Evolutionary conservation across 805 yeast genomes (phyloP), one percentile per base, ranked within the genome.

Genomic region (Yarrowia keelungensis): DNA sequence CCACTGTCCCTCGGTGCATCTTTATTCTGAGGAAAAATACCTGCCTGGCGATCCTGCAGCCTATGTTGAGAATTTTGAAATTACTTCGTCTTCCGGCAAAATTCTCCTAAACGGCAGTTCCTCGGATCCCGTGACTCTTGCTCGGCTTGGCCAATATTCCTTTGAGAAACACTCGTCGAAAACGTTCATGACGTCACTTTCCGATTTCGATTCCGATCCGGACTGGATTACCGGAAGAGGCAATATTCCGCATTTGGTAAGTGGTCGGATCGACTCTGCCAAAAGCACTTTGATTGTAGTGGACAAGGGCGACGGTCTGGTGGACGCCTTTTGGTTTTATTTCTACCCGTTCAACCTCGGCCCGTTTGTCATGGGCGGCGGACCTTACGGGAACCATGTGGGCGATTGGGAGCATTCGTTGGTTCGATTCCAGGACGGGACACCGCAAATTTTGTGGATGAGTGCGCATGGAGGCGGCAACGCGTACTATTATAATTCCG

Each of bases 371-470:
- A 92, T 94, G 98, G 98, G 98, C 2, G 85, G 86, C 45, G 99
- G 99, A 0, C 99, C 99, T 0, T 95, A 89, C 81, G 99, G 99
- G 0, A 90, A 94, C 76, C 99, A 94, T 76, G 87, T 95, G 42
- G 99, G 98, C 8, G 99, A 94, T 80, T 94, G 99, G 99, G 99
- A 94, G 74, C 99, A 94, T 77, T 87, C 96, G 0, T 79, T 94
- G 43, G 94, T 92, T 14, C 82, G 99, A 35, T 94, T 91, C 76
- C 86, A 87, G 74, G 84, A 89, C 2, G 97, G 97, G 0, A 79
- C 82, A 69, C 98, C 99, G 0, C 82, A 87, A 12, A 85, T 89
- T 67, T 86, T 93, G 22, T 94, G 98, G 98, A 90, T 95, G 96
- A 89, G 96, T 38, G 98, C 98, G 0, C 99, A 94, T 78, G 97